Conservation (phyloP, 495 filamentous ascomycete species). For the Lophiostoma macrostomum region DNA sequence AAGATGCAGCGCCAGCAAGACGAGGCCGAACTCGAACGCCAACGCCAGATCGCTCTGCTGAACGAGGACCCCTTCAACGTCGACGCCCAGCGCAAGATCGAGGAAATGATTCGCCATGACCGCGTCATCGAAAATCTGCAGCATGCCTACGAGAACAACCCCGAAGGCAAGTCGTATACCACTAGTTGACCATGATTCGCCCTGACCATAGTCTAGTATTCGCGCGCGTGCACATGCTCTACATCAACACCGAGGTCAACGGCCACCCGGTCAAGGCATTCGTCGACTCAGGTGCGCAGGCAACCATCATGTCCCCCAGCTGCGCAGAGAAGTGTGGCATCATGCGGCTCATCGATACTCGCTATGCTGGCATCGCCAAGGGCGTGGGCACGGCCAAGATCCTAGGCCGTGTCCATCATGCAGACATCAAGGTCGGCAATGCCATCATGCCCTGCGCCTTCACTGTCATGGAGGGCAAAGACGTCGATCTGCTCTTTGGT, state of each 20-base stretch:
- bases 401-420: conserved; percentile 89
- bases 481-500: conserved; percentile 90
- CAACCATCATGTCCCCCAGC: conserved; percentile 95
- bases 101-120: conserved; percentile 94
- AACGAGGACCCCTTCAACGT: conserved; percentile 91
- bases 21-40: conserved; percentile 67
- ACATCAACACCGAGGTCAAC: conserved; percentile 95
- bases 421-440: conserved; percentile 86
- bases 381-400: conserved; percentile 94
- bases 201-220: conserved; percentile 63
- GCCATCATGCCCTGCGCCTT: conserved; percentile 90
- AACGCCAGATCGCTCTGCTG: conserved; percentile 72
- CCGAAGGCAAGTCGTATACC: conserved; percentile 71
- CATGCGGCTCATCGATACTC: conserved; percentile 91
- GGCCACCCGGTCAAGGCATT: conserved; percentile 88
- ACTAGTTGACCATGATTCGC: no score
- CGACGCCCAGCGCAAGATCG: conserved; percentile 88
- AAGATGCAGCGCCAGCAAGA: conserved; percentile 64
- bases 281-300: conserved; percentile 95
- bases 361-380: conserved; percentile 85
- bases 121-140: conserved; percentile 90
- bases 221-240: conserved; percentile 89
- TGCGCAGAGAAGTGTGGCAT: conserved; percentile 91
- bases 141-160: conserved; percentile 92
- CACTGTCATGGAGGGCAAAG: conserved; percentile 99